phyloP scores from a whole-genome alignment of 176 grass and related monocot species.

The Oryza meridionalis region DNA sequence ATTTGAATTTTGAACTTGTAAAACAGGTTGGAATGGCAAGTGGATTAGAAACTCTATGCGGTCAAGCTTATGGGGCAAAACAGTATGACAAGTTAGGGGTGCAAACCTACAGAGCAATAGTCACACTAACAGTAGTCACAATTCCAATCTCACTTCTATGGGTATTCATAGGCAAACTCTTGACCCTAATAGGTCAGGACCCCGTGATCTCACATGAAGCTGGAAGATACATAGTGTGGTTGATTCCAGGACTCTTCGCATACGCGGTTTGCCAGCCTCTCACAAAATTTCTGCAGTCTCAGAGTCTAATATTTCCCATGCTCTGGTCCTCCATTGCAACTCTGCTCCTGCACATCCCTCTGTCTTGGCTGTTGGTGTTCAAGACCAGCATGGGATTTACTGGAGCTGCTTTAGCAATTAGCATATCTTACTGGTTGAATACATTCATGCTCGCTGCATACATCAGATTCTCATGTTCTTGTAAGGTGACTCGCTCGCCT shows the following conservation, averaged over 20 bases:
- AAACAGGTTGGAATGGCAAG: slow-evolving; percentile 89
- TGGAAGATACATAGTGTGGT: slow-evolving; percentile 71
- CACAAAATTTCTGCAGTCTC: slow-evolving; percentile 82
- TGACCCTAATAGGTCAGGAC: slow-evolving; percentile 73
- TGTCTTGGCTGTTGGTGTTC: slow-evolving; percentile 84
- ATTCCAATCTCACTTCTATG: slow-evolving; percentile 78
- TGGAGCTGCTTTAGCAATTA: slow-evolving; percentile 83
- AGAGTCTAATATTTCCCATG: slow-evolving; percentile 82
- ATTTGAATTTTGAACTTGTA: slow-evolving; percentile 21
- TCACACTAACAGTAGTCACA: slow-evolving; percentile 62
- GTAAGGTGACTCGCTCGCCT: slow-evolving; percentile 51
- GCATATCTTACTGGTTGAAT: slow-evolving; percentile 77
- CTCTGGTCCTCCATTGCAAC: slow-evolving; percentile 55
- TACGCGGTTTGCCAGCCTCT: slow-evolving; percentile 67
- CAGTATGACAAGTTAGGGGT: slow-evolving; percentile 65
- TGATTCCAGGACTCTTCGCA: slow-evolving; percentile 84
- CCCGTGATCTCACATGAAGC: slow-evolving; percentile 66
- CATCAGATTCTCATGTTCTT: slow-evolving; percentile 61
- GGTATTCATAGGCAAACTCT: slow-evolving; percentile 69
- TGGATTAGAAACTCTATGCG: slow-evolving; percentile 81
- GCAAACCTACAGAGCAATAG: slow-evolving; percentile 78
- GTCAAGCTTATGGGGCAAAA: slow-evolving; percentile 89
- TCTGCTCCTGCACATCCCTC: slow-evolving; percentile 69
- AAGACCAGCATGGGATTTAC: slow-evolving; percentile 62
- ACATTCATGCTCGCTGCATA: slow-evolving; percentile 70